Percentiles rank a stretch among this genome's conserved stretches.
These are phyloP conservation scores for Solanum pimpinellifolium DNA, from an alignment of 257 asterid species.

Conservation along the genomic window DNA sequence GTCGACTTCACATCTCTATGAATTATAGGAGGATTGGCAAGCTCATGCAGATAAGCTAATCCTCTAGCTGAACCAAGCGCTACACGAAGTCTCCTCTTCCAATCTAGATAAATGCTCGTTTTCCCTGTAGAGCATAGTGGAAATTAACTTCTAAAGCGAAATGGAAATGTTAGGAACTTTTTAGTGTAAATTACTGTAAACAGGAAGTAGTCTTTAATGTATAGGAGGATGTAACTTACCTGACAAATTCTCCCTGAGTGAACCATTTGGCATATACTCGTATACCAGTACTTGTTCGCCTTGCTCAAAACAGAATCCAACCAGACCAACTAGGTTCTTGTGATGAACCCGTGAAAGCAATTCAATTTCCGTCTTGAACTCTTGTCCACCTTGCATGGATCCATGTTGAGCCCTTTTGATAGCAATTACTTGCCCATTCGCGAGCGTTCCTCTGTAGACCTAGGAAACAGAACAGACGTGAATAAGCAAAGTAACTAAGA, in stretches of 20 bases:
- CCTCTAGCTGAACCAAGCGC: constrained; percentile 96
- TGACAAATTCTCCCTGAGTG: constrained; percentile 62
- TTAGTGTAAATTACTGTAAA: background rate
- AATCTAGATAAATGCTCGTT: constrained; percentile 61
- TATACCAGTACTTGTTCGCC: constrained; percentile 88
- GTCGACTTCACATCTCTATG: constrained; percentile 87
- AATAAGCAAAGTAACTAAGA: background rate
- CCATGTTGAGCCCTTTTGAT: constrained; percentile 79
- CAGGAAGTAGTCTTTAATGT: background rate
- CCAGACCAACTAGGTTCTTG: constrained; percentile 81
- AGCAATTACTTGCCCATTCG: constrained; percentile 65
- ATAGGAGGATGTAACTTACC: constrained; percentile 25
- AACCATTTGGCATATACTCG: constrained; percentile 80
- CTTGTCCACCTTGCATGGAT: constrained; percentile 81
- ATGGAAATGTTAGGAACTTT: background rate
- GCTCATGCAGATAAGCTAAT: constrained; percentile 83
- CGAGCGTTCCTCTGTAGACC: constrained; percentile 75
- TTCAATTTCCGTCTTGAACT: constrained; percentile 93
- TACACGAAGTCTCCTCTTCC: constrained; percentile 73
- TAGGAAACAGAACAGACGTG: constrained; percentile 3
- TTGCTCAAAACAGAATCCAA: constrained; percentile 92
- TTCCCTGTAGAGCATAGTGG: constrained; percentile 32
- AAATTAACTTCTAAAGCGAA: background rate
- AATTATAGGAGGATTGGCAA: constrained; percentile 87
- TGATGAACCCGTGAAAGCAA: constrained; percentile 93